Percentiles rank a stretch among this genome's conserved stretches.
phyloP scores from a whole-genome alignment of 768 basidiomycete genomes.

The Kwoniella sp. region DNA sequence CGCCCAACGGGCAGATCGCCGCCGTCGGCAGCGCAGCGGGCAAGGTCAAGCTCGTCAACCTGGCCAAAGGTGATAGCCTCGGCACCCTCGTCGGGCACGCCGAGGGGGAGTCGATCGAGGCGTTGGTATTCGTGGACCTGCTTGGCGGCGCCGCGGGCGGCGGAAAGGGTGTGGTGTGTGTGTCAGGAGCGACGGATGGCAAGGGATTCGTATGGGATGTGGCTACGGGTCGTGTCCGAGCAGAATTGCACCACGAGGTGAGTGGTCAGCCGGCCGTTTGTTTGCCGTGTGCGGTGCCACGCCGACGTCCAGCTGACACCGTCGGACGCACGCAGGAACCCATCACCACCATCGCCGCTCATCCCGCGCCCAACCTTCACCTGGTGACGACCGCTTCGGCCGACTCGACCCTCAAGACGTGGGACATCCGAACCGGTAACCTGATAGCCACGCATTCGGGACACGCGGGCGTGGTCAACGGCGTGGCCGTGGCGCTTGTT shows the following conservation, averaged over 20 bases:
- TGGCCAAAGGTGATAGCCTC: constrained; percentile 80
- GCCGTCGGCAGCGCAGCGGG: constrained; percentile 84
- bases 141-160: constrained; percentile 56
- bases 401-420: constrained; percentile 79
- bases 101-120: constrained; percentile 82
- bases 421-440: constrained; percentile 83
- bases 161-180: constrained; percentile 57
- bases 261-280: constrained; percentile 28
- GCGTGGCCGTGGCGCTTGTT: constrained; percentile 63
- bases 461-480: constrained; percentile 71
- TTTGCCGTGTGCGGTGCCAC: too few species aligned
- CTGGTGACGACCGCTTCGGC: constrained; percentile 80
- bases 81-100: constrained; percentile 74
- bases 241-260: constrained; percentile 77
- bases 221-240: constrained; percentile 73
- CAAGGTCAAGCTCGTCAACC: constrained; percentile 76
- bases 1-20: constrained; percentile 80
- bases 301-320: too few species aligned
- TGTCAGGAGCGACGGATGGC: constrained; percentile 88
- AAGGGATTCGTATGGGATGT: constrained; percentile 95
- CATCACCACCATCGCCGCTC: constrained; percentile 70
- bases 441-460: constrained; percentile 76
- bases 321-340: too few species aligned
- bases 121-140: constrained; percentile 76
- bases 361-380: constrained; percentile 69